Evolutionary conservation across 2,329 filamentous ascomycete species (phyloP).

Genomic region (Sporothrix dimorphospora): DNA sequence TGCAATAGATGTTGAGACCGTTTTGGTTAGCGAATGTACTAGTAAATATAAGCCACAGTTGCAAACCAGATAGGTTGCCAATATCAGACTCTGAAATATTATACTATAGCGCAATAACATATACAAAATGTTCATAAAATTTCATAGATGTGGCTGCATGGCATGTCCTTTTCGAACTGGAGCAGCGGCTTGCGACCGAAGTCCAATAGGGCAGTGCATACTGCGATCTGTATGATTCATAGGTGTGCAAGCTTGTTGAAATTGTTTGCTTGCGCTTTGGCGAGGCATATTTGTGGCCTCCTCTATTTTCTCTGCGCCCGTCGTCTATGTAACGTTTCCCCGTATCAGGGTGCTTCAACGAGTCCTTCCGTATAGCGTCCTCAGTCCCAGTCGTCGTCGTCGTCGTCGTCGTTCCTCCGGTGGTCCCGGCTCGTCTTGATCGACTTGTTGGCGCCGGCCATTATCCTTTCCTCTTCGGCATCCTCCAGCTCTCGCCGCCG

Average conservation of each 20-base stretch:
- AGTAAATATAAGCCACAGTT: neutral
- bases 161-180: neutral
- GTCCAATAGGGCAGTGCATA: neutral
- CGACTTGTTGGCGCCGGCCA: constrained; percentile 48
- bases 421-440: constrained; percentile 35
- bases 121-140: neutral
- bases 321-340: neutral
- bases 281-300: neutral
- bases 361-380: neutral
- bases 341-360: too few relatives aligned
- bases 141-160: neutral
- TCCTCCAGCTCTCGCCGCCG: constrained; percentile 63
- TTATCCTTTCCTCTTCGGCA: constrained; percentile 60
- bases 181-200: neutral
- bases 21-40: too few relatives aligned
- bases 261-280: neutral
- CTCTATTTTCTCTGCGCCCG: neutral
- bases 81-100: neutral
- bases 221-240: neutral
- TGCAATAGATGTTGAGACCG: neutral
- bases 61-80: neutral
- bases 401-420: constrained; percentile 37
- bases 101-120: neutral
- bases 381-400: constrained; percentile 42
- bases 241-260: too few relatives aligned